Evolutionary conservation across 1,284 basidiomycete species (phyloP).

Genomic region (Jaminaea rosea): DNA sequence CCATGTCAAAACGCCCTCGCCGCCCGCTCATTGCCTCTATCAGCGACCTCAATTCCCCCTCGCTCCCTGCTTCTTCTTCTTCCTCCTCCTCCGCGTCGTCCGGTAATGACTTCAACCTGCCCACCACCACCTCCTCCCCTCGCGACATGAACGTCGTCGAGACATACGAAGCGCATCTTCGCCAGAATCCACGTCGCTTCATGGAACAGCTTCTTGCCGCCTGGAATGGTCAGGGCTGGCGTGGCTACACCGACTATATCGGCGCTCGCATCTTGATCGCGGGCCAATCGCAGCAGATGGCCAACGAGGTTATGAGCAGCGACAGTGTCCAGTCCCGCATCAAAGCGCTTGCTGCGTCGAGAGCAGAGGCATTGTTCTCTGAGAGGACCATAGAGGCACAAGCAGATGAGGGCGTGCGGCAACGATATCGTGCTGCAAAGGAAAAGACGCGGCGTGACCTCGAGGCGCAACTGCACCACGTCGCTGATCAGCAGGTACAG

Average conservation of each 20-base stretch:
- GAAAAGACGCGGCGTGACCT: conserved; percentile 29
- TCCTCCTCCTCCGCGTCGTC: too few species aligned
- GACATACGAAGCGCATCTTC: conserved; percentile 38
- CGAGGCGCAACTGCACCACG: conserved; percentile 30
- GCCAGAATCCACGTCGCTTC: conserved; percentile 35
- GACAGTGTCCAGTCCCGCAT: conserved; percentile 35
- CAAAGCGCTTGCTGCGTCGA: conserved; percentile 17
- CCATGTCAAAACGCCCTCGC: not conserved
- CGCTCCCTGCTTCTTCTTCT: too few species aligned
- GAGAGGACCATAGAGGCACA: conserved; percentile 11
- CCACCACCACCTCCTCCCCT: not conserved
- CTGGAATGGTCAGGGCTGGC: conserved; percentile 36
- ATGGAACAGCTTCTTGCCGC: conserved; percentile 32
- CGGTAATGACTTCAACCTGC: not conserved
- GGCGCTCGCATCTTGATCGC: conserved; percentile 36
- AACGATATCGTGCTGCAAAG: conserved; percentile 21
- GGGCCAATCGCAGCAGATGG: conserved; percentile 26
- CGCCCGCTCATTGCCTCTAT: not conserved
- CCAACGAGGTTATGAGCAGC: conserved; percentile 27
- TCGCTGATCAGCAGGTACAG: conserved; percentile 25
- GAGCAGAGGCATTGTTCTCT: conserved; percentile 22
- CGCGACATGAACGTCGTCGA: conserved; percentile 36
- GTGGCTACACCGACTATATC: conserved; percentile 38
- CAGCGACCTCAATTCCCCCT: not conserved
- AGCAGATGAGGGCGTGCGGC: conserved; percentile 17